These are phyloP conservation scores for Isatis tinctoria DNA, from an alignment of 345 rosid genomes.

Conservation along the genomic window DNA sequence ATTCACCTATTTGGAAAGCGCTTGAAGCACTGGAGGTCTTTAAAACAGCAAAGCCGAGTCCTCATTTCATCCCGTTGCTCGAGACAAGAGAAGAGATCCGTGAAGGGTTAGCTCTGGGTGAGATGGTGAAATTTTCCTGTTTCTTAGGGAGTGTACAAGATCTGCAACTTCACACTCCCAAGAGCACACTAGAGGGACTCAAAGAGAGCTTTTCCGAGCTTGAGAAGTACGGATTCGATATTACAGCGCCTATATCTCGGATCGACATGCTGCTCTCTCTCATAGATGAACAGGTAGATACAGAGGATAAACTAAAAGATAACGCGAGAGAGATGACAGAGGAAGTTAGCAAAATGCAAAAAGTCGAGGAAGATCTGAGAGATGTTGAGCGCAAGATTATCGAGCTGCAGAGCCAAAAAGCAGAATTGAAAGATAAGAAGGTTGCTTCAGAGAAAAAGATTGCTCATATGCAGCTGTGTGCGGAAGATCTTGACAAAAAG, in stretches of 20 bases:
- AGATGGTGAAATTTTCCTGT: slow-evolving; percentile 51
- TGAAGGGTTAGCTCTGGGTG: slow-evolving; percentile 65
- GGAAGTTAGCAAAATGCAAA: slow-evolving; percentile 9
- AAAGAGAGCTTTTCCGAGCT: slow-evolving; percentile 50
- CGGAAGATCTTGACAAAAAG: slow-evolving; percentile 4
- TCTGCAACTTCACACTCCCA: slow-evolving; percentile 33
- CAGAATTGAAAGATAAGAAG: slow-evolving; percentile 24
- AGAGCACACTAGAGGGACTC: slow-evolving; percentile 34
- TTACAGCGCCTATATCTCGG: slow-evolving; percentile 32
- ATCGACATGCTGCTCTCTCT: slow-evolving; percentile 41
- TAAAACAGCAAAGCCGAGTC: slow-evolving; percentile 44
- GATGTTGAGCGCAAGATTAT: slow-evolving; percentile 40
- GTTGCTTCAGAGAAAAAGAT: slow-evolving; percentile 21
- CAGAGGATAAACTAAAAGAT: slow-evolving; percentile 14
- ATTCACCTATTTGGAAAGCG: slow-evolving; percentile 47
- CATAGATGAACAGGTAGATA: slow-evolving; percentile 28
- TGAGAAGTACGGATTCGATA: slow-evolving; percentile 59
- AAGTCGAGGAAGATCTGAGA: slow-evolving; percentile 31
- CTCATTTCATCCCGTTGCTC: slow-evolving; percentile 59
- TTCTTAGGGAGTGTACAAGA: slow-evolving; percentile 48
- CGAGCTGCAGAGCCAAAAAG: slow-evolving; percentile 33
- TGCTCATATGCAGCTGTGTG: slow-evolving; percentile 10
- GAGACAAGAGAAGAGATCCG: slow-evolving; percentile 54
- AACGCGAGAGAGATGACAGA: slow-evolving; percentile 31
- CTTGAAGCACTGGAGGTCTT: slow-evolving; percentile 58